Percentiles rank a stretch among this genome's conserved stretches.
These are phyloP conservation scores for Coemansia sp. DNA, from an alignment of 192 early-diverging fungal genomes.

Conservation along the genomic window DNA sequence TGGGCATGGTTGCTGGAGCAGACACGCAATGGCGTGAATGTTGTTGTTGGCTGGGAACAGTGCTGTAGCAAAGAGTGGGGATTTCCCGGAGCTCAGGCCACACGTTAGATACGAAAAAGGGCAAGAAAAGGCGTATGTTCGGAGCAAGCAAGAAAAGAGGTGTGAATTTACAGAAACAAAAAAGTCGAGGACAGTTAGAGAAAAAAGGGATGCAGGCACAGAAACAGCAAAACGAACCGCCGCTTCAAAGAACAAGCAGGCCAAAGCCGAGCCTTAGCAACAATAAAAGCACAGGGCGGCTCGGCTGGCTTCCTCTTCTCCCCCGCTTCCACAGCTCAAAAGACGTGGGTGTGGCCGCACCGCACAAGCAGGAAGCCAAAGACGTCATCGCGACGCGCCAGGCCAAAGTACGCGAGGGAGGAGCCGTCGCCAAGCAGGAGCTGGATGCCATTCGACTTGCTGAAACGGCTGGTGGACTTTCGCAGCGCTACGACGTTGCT, in stretches of 20 bases:
- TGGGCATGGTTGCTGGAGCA: constrained; percentile 18
- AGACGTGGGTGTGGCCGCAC: constrained; percentile 45
- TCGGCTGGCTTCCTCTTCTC: neutral
- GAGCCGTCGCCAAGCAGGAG: constrained; percentile 41
- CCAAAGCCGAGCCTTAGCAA: neutral
- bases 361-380: constrained; percentile 56
- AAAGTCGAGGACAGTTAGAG: neutral
- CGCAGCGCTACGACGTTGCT: constrained; percentile 52
- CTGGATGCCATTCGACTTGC: constrained; percentile 51
- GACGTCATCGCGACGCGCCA: constrained; percentile 46
- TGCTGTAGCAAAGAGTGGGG: neutral
- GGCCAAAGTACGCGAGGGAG: constrained; percentile 40
- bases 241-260: neutral
- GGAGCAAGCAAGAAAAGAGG: neutral
- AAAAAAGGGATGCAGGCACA: neutral
- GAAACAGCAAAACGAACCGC: neutral
- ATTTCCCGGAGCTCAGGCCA: neutral
- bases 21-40: neutral
- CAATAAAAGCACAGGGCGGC: neutral
- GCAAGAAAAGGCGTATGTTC: too few relatives aligned
- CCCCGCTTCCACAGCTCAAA: neutral
- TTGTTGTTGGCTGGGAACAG: neutral
- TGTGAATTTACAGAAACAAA: neutral
- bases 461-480: constrained; percentile 39
- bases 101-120: too few relatives aligned